Conservation (phyloP, 768 basidiomycete genomes). For the Naematelia encephala region DNA sequence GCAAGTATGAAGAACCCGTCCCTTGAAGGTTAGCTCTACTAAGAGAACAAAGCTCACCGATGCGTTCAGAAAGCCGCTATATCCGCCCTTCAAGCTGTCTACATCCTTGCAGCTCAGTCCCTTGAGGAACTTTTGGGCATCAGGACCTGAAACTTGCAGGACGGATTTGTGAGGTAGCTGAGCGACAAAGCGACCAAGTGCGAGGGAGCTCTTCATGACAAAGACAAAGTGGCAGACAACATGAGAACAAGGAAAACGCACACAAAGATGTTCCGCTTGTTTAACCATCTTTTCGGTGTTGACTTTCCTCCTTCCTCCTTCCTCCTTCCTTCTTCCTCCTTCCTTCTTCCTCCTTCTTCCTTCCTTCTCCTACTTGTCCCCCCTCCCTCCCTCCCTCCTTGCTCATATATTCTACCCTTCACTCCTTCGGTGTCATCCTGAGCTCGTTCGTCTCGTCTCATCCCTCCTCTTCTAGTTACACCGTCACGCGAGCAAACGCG, state of each 20-base stretch:
- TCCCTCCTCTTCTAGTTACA: neutral
- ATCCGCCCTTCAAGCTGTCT: slow-evolving; percentile 59
- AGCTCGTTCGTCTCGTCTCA: neutral
- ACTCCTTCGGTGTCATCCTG: neutral
- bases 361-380: neutral
- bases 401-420: neutral
- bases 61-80: slow-evolving; percentile 71
- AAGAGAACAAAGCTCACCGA: slow-evolving; percentile 57
- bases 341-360: neutral
- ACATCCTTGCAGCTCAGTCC: slow-evolving; percentile 62
- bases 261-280: no score
- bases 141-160: slow-evolving; percentile 73
- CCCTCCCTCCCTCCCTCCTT: neutral
- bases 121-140: slow-evolving; percentile 76
- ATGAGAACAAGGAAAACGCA: neutral
- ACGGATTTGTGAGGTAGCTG: slow-evolving; percentile 65
- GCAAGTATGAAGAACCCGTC: slow-evolving; percentile 81
- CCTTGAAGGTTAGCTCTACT: slow-evolving; percentile 55
- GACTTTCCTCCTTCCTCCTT: neutral
- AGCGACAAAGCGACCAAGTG: slow-evolving; percentile 49
- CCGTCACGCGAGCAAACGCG: neutral
- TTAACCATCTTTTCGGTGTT: neutral
- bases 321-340: neutral
- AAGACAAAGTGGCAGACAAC: neutral
- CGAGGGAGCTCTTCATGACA: neutral